phyloP scores from a whole-genome alignment of 352 stramenopile genomes.

The Globisporangium yorkense region DNA sequence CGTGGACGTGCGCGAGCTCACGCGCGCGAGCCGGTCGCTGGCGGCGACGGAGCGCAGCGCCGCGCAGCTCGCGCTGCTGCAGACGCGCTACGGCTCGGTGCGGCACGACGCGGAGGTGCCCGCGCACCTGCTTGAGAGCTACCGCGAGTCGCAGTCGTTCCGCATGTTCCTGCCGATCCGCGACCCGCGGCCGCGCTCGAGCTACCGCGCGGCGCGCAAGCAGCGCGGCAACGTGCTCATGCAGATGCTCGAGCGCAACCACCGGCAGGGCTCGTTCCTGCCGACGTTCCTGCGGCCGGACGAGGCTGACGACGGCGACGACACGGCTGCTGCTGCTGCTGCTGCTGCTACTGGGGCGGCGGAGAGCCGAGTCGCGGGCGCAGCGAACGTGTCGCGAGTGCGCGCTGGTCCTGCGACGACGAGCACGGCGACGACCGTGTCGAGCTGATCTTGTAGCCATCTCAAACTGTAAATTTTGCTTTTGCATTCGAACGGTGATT shows the following conservation, averaged over 20 bases:
- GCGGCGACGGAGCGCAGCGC: conserved; percentile 13
- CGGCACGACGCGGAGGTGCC: conserved; percentile 31
- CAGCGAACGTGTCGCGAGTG: not conserved
- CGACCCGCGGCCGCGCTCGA: conserved; percentile 27
- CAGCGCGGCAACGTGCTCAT: conserved; percentile 46
- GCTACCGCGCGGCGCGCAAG: conserved; percentile 33
- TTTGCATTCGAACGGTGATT: not conserved
- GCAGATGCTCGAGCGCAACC: conserved; percentile 40
- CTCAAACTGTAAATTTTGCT: not conserved
- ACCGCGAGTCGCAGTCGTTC: conserved; percentile 44
- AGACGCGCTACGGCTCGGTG: conserved; percentile 27
- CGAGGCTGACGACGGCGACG: not conserved
- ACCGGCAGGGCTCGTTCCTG: conserved; percentile 9
- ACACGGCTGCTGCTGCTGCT: not conserved
- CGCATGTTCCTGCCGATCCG: conserved; percentile 58
- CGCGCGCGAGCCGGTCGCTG: not conserved
- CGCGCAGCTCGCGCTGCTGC: conserved; percentile 20
- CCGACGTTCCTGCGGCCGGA: conserved; percentile 6
- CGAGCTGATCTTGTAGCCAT: no score
- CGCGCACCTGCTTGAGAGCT: conserved; percentile 18
- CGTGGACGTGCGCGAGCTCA: conserved; percentile 22
- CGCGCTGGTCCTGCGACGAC: not conserved
- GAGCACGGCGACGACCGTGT: no score
- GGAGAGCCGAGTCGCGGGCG: no score
- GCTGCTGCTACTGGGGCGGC: not conserved